phyloP scores from a whole-genome alignment of 2,329 filamentous ascomycete species.

The Fusarium protoensiforme region DNA sequence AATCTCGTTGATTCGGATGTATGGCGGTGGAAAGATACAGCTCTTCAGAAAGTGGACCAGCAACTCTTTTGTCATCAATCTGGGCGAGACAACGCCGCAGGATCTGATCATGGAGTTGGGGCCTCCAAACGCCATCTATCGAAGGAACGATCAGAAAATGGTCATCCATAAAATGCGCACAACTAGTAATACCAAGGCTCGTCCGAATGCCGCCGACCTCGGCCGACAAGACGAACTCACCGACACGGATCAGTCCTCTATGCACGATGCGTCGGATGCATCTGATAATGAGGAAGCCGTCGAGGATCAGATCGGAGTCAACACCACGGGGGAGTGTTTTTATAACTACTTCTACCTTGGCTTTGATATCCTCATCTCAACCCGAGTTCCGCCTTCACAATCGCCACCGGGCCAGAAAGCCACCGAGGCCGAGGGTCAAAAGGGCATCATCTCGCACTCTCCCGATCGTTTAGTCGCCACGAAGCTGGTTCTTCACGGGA shows the following conservation, averaged over 20 bases:
- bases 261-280: conserved; percentile 77
- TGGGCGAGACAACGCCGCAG: conserved; percentile 91
- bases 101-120: conserved; percentile 91
- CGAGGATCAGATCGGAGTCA: conserved; percentile 65
- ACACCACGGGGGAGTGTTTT: conserved; percentile 80
- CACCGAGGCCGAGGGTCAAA: conserved; percentile 38
- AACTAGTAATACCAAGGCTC: conserved; percentile 61
- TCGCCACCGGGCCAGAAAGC: conserved; percentile 58
- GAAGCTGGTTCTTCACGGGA: conserved; percentile 93
- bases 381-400: conserved; percentile 73
- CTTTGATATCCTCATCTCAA: conserved; percentile 92
- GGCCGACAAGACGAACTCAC: conserved; percentile 67
- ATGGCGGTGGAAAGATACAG: conserved; percentile 83
- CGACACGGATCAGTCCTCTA: conserved; percentile 81
- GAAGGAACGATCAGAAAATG: conserved; percentile 89
- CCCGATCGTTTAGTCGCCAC: conserved; percentile 82
- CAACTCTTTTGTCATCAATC: conserved; percentile 74
- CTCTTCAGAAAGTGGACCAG: conserved; percentile 77
- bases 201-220: conserved; percentile 56
- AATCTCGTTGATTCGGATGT: conserved; percentile 81
- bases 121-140: conserved; percentile 92
- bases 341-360: conserved; percentile 98
- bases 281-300: conserved; percentile 67
- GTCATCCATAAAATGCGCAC: conserved; percentile 80
- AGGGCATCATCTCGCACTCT: conserved; percentile 53